Evolutionary conservation across 331 rosid species (phyloP).

Genomic region (Acacia concinna): DNA sequence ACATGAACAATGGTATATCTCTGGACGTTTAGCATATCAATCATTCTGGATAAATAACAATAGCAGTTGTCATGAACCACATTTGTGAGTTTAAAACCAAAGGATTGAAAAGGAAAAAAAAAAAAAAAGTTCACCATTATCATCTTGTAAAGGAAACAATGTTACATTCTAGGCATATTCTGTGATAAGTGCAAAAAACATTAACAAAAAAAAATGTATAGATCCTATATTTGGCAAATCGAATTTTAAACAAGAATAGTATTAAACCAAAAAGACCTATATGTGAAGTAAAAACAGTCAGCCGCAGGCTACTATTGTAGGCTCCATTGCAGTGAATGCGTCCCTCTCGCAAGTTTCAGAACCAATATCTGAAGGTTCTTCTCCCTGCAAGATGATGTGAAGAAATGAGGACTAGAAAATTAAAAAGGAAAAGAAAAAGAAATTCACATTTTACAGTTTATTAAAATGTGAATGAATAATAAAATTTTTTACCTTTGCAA

Average conservation of each 20-base stretch:
- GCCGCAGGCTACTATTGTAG: conserved; percentile 61
- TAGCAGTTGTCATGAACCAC: background rate
- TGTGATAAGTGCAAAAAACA: background rate
- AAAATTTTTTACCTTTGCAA: conserved; percentile 68
- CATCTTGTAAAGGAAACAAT: background rate
- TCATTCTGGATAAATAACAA: background rate
- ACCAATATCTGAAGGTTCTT: conserved; percentile 50
- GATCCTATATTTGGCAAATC: conserved; percentile 23
- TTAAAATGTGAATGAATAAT: background rate
- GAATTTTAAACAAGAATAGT: conserved; percentile 28
- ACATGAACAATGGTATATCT: background rate
- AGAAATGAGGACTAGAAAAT: background rate
- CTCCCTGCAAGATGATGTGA: conserved; percentile 50
- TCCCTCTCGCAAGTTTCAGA: conserved; percentile 68
- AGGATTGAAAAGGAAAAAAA: background rate
- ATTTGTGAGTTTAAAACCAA: background rate
- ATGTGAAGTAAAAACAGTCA: conserved; percentile 33
- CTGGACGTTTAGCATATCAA: background rate
- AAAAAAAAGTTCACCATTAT: background rate
- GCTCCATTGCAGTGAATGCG: conserved; percentile 55
- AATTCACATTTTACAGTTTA: background rate
- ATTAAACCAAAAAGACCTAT: conserved; percentile 18
- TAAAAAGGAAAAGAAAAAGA: background rate
- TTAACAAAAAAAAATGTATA: conserved; percentile 17
- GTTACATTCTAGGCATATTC: conserved; percentile 18